Evolutionary conservation across 768 basidiomycete genomes (phyloP).

Genomic region (Polyporus arcularius): DNA sequence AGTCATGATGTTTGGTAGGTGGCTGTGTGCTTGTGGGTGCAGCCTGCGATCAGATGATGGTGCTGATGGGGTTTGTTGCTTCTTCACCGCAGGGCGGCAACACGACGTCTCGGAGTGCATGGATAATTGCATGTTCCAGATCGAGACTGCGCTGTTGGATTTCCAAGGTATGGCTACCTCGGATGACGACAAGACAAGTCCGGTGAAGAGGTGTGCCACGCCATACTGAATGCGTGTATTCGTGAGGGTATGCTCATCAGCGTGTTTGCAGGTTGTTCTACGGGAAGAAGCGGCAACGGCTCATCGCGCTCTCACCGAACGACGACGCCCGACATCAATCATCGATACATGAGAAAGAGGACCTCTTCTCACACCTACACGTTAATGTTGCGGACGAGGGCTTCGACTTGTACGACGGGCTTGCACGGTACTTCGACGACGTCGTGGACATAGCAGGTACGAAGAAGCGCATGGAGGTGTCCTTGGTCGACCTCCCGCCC

Average conservation of each 20-base stretch:
- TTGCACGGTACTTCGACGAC: conserved; percentile 90
- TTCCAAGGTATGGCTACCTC: conserved; percentile 54
- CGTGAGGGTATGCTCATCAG: not conserved
- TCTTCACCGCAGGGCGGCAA: conserved; percentile 67
- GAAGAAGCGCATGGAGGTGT: conserved; percentile 85
- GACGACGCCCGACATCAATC: conserved; percentile 42
- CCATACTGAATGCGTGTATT: not conserved
- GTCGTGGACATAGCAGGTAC: conserved; percentile 85
- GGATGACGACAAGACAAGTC: conserved; percentile 63
- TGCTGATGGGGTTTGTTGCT: not conserved
- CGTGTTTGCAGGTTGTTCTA: conserved; percentile 67
- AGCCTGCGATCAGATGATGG: conserved; percentile 14
- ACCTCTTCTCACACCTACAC: conserved; percentile 90
- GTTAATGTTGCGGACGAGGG: conserved; percentile 90
- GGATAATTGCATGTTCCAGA: conserved; percentile 99
- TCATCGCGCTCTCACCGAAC: conserved; percentile 38
- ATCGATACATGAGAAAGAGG: conserved; percentile 82
- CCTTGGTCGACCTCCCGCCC: conserved; percentile 83
- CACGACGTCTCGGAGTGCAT: conserved; percentile 99
- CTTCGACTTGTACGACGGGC: conserved; percentile 90
- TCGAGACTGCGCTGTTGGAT: conserved; percentile 87
- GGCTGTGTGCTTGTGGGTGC: not conserved
- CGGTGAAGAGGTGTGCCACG: conserved; percentile 73
- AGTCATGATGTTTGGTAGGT: conserved; percentile 87
- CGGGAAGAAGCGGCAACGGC: conserved; percentile 76